Evolutionary conservation across 306 rosid genomes (phyloP).

Genomic region (Betula pendula): DNA sequence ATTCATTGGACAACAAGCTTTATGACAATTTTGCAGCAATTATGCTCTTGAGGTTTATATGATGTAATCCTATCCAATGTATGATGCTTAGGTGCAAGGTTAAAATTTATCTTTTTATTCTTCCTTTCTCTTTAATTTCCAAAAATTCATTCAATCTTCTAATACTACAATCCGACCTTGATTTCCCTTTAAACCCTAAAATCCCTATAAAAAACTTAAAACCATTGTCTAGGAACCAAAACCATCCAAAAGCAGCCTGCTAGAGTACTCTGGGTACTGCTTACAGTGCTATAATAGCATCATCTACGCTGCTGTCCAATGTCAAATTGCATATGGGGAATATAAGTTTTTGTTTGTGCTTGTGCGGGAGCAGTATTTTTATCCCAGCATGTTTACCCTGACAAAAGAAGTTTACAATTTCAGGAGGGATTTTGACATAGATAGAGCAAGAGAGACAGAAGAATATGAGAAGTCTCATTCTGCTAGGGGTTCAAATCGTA

Average conservation of each 20-base stretch:
- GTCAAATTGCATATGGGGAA: neutral
- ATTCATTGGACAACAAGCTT: too few relatives aligned
- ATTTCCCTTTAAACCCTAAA: too few relatives aligned
- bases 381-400: slow-evolving; percentile 15
- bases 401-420: slow-evolving; percentile 19
- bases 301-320: neutral
- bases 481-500: slow-evolving; percentile 31
- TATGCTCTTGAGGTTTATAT: too few relatives aligned
- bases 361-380: neutral
- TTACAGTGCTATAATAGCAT: neutral
- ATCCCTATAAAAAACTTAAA: neutral
- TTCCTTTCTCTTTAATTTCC: neutral
- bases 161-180: neutral
- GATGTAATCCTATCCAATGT: too few relatives aligned
- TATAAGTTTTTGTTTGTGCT: neutral
- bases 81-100: neutral
- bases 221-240: neutral
- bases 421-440: slow-evolving; percentile 81
- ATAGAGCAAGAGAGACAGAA: slow-evolving; percentile 58
- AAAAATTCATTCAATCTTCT: too few relatives aligned
- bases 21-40: too few relatives aligned
- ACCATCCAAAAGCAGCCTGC: neutral
- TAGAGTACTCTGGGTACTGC: neutral
- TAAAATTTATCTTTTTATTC: neutral
- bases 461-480: slow-evolving; percentile 52